Evolutionary conservation across 23 red algal genomes (phyloP), one percentile per base, ranked within the genome.

Genomic region (Gracilaria gracilis): DNA sequence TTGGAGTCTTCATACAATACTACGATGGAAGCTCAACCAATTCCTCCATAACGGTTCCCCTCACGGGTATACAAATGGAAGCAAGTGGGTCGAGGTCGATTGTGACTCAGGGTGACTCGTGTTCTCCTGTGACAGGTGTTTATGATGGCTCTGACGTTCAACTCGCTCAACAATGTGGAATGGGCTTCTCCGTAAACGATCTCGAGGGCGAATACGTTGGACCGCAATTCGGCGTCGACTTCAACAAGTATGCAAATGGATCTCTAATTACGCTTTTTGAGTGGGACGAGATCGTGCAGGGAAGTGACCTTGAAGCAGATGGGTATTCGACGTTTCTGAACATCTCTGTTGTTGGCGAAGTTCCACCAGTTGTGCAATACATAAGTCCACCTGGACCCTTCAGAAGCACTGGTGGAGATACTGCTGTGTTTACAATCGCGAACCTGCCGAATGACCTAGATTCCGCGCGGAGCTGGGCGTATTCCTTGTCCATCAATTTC

Each of bases 1-100:
- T 91, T 11, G 79, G 39, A 14, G 88, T 80, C 27, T 91, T 82
- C 44, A 82, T 93, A 54, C 89, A 93, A 80, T 93, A 83, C 67
- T 72, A 75, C 49, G 81, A 93, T 75, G 89, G 89, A 28, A 74
- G 58, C 58, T 75, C 61, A 74, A 84, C 89, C 9, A 93, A 77
- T 34, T 61, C 65, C 44, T 75, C 76, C 4, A 48, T 83, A 47
- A 32, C 79, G 14, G 80, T 77, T 77, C 58, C 79, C n/a, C 67
- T 79, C 37, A 58, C 50, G 13, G 57, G 24, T 23, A 55, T 83
- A 50, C 27, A 59, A 61, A 62, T 93, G 16, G 20, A 40, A 37
- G 39, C 40, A 4, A 73, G 50, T 25, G 50, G 34, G 33, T 59
- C 61, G 31, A 50, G 36, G 27, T 32, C 29, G 27, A 50, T 75